Evolutionary conservation across 176 grass and related monocot genomes (phyloP), one percentile per base, ranked within the genome.

Genomic region (Carex pumila): DNA sequence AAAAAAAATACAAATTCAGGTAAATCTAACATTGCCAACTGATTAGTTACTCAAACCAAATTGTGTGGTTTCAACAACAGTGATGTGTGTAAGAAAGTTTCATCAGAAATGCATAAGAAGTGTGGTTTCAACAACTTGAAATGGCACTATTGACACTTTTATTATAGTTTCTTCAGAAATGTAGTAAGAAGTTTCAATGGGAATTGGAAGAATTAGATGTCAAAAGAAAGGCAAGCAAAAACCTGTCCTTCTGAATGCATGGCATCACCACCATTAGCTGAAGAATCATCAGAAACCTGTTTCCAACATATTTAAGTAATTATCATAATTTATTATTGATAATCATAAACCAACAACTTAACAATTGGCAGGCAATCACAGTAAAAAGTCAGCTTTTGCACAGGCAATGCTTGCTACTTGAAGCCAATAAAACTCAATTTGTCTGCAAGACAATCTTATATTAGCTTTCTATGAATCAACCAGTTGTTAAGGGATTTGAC

Each of bases 251-350:
- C 68, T n/a, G 63, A 71, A 69, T 69, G 17, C 17, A 58, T 66
- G 31, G 34, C 53, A 84, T 17, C 52, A 56, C 50, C 59, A n/a
- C 61, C 36, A 22, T n/a, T 22, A 18, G 30, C 30, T 21, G 63
- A 84, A 71, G 82, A 58, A 71, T 71, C 66, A 72, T 84, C 82
- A 57, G 82, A 74, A 56, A 57, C 65, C 82, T 84, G 65, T 59
- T 22, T 57, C 47, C 62, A 74, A 34, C 11, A 60, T 10, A 84
- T 8, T 84, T 61, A 15, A 43, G 13, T 43, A 17, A 43, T 41
- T 6, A 37, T 37, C 32, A 37, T 68, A 68, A 7, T 62, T 39
- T 34, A 36, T 67, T 13, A 36, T 67, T 67, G 12, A 36, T 7
- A 36, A 25, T 61, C 59, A 21, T 22, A 47, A 72, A 52, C 71